phyloP scores from a whole-genome alignment of 2,329 filamentous ascomycete genomes.

The Hypomyces perniciosus region DNA sequence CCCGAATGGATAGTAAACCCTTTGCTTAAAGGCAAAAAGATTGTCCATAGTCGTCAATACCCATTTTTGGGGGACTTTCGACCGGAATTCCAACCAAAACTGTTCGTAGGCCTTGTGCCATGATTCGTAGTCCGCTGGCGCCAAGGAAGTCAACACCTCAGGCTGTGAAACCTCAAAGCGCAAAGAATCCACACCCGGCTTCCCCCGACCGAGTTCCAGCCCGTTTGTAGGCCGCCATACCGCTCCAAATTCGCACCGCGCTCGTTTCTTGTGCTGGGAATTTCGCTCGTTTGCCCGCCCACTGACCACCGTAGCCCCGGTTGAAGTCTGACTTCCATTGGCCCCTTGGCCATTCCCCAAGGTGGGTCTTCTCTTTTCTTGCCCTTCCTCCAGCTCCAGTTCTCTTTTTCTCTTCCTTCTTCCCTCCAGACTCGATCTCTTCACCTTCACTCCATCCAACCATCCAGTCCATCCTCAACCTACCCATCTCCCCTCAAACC shows the following conservation, averaged over 20 bases:
- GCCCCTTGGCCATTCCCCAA: conserved; percentile 26
- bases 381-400: conserved; percentile 32
- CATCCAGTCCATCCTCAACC: conserved; percentile 22
- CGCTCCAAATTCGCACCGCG: conserved; percentile 25
- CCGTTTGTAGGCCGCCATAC: conserved; percentile 20
- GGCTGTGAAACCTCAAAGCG: conserved; percentile 24
- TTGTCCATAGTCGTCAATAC: too few species aligned
- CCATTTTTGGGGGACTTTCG: too few species aligned
- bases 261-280: conserved; percentile 21
- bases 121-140: conserved; percentile 13
- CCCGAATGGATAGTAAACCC: too few species aligned
- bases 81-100: too few species aligned
- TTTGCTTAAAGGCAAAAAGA: too few species aligned
- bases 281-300: conserved; percentile 25
- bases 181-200: conserved; percentile 30
- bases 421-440: conserved; percentile 24
- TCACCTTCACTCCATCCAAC: conserved; percentile 26
- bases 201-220: conserved; percentile 28
- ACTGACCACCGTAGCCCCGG: conserved; percentile 29
- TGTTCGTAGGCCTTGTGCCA: not conserved
- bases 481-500: conserved; percentile 33
- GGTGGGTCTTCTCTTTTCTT: conserved; percentile 35
- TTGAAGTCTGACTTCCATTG: conserved; percentile 25
- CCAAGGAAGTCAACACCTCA: conserved; percentile 23
- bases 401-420: conserved; percentile 28